Base-by-base conservation (phyloP, 2,329 filamentous ascomycete species). In the Chaetomiaceae sp. region DNA sequence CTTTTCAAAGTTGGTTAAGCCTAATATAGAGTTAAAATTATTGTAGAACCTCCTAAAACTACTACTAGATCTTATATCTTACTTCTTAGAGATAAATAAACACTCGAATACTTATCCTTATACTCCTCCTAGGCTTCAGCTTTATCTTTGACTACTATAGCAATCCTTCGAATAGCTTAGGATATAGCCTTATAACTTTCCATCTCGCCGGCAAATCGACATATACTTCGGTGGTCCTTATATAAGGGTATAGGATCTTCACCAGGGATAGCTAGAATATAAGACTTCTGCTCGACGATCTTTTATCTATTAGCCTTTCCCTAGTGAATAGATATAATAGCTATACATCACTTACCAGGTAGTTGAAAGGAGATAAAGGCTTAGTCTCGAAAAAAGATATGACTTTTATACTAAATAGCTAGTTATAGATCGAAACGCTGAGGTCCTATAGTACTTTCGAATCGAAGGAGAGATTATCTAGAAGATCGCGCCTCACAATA, bases 1-100 rank as follows among this genome's bases (percentile, higher is more conserved):
- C 50, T 55, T 64, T 52, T 70, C 68, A 4, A 60, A 40, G 19
- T 66, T 62, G 42, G 48, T 66, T 12, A 69, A 58, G 25, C 61
- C 68, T 71, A 4, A 33, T 43, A 54, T 53, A 37, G 55, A 27
- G 6, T 56, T 14, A 41, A 9, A 10, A 23, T 40, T n/a, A n/a
- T n/a, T n/a, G n/a, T n/a, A n/a, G n/a, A n/a, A n/a, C n/a, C n/a
- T n/a, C n/a, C n/a, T n/a, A n/a, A n/a, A n/a, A n/a, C n/a, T n/a
- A n/a, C n/a, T n/a, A n/a, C n/a, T n/a, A n/a, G n/a, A n/a, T 27
- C 10, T 6, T 10, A 27, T 1, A 27, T 27, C 25, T 27, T 27
- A 27, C 25, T 27, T 27, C 25, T 6, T 10, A 27, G 25, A 27
- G 25, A 27, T 3, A 10, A 27, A 3, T 10, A 10, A 10, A 27